phyloP scores from a whole-genome alignment of 768 basidiomycete genomes.

The Scleroderma citrinum region DNA sequence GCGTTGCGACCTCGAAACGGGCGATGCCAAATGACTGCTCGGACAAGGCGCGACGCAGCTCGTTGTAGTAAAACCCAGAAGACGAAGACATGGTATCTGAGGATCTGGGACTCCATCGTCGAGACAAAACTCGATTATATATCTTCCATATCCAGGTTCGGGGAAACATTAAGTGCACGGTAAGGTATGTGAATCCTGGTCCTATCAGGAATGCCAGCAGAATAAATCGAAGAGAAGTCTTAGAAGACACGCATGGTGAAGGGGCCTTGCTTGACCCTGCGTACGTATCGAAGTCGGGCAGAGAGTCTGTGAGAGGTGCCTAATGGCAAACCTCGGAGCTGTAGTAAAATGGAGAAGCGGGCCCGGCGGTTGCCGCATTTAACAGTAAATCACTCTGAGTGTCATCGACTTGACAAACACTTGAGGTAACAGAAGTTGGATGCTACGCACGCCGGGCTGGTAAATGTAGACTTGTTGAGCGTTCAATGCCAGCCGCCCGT shows the following conservation, averaged over 20 bases:
- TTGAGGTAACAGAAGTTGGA: not conserved
- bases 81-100: conserved; percentile 15
- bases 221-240: not conserved
- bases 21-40: conserved; percentile 57
- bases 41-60: conserved; percentile 47
- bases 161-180: not conserved
- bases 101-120: conserved; percentile 16
- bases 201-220: not conserved
- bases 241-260: not conserved
- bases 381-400: not conserved
- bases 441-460: not conserved
- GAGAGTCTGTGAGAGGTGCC: not conserved
- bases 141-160: not conserved
- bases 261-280: not conserved
- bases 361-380: not conserved
- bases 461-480: not conserved
- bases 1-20: conserved; percentile 35
- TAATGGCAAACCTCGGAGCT: not conserved
- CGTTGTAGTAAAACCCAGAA: conserved; percentile 33
- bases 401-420: not conserved
- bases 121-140: conserved; percentile 7
- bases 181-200: not conserved
- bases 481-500: not conserved
- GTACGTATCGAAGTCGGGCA: not conserved
- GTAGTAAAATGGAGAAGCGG: not conserved